phyloP scores from a whole-genome alignment of 768 basidiomycete species.

The Pilatotrama ljubarskyi region DNA sequence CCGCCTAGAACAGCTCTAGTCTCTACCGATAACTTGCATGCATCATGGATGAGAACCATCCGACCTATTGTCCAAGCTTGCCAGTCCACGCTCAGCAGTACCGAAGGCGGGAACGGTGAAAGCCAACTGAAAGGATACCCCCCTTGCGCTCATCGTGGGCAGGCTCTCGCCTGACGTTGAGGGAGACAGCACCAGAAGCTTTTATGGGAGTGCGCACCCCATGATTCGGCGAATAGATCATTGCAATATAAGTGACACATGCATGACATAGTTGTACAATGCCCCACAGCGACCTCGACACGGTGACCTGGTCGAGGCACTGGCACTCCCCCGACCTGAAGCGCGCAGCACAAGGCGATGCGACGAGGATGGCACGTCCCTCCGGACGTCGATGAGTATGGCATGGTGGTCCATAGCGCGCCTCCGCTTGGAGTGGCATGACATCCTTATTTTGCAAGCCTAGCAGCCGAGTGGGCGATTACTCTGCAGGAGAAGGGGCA shows the following conservation, averaged over 20 bases:
- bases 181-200: background rate
- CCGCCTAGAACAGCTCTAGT: too few relatives aligned
- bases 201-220: background rate
- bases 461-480: constrained; percentile 27
- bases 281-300: constrained; percentile 24
- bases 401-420: constrained; percentile 8
- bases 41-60: too few relatives aligned
- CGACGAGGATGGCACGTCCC: constrained; percentile 23
- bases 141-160: too few relatives aligned
- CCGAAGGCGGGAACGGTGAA: too few relatives aligned
- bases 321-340: constrained; percentile 21
- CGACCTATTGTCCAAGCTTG: too few relatives aligned
- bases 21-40: too few relatives aligned
- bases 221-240: constrained; percentile 10
- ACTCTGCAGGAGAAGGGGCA: constrained; percentile 24
- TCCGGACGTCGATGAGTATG: constrained; percentile 21
- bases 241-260: constrained; percentile 24
- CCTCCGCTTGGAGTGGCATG: constrained; percentile 20
- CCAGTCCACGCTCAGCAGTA: too few relatives aligned
- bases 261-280: constrained; percentile 26
- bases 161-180: too few relatives aligned
- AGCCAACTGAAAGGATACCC: too few relatives aligned
- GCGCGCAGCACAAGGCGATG: constrained; percentile 28
- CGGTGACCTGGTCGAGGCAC: constrained; percentile 21
- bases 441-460: constrained; percentile 30